phyloP scores from a whole-genome alignment of 2,329 filamentous ascomycete species.

The Hymenoscyphus albidus region DNA sequence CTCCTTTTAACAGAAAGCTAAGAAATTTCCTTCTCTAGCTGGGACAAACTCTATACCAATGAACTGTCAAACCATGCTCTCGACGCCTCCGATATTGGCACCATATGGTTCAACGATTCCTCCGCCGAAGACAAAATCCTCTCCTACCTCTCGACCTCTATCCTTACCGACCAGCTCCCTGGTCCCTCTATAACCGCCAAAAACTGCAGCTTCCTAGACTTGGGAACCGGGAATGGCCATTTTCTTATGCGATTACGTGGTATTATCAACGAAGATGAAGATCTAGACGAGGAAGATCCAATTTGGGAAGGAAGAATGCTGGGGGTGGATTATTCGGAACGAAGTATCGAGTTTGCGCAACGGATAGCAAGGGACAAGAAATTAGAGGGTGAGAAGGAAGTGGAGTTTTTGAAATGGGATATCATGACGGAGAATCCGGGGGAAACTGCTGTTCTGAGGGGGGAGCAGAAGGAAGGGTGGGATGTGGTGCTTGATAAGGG shows the following conservation, averaged over 20 bases:
- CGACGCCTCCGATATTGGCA: conserved; percentile 76
- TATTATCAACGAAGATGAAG: conserved; percentile 24
- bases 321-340: conserved; percentile 81
- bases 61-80: conserved; percentile 68
- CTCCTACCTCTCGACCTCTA: conserved; percentile 44
- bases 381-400: conserved; percentile 30
- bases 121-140: conserved; percentile 80
- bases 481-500: conserved; percentile 97
- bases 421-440: conserved; percentile 43
- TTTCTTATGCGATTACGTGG: conserved; percentile 78
- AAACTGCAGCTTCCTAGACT: conserved; percentile 67
- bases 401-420: conserved; percentile 50
- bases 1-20: background rate
- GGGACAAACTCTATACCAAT: conserved; percentile 69
- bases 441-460: conserved; percentile 18
- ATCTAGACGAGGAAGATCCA: conserved; percentile 12
- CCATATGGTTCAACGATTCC: conserved; percentile 94
- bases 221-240: conserved; percentile 92
- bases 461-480: conserved; percentile 51
- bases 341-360: conserved; percentile 70
- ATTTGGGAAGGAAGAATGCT: conserved; percentile 66
- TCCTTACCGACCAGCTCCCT: conserved; percentile 21
- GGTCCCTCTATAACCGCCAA: conserved; percentile 18
- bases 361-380: conserved; percentile 50
- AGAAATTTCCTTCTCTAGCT: conserved; percentile 46